phyloP scores from a whole-genome alignment of 2,329 filamentous ascomycete genomes.

The Talaromyces sp. region DNA sequence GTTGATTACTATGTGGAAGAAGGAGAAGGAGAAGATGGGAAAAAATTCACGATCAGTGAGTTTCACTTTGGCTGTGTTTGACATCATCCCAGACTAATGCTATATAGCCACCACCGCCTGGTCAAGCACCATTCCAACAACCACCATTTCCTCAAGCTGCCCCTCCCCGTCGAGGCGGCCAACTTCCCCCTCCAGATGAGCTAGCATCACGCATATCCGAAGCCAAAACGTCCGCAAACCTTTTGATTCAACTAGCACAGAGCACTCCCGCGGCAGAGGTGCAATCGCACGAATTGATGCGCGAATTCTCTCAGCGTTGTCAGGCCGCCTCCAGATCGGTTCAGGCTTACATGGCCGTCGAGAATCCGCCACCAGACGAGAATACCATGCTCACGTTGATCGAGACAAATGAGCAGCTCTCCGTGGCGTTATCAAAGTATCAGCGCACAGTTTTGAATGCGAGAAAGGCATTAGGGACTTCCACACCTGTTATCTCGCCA shows the following conservation, averaged over 20 bases:
- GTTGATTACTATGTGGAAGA: conserved; percentile 83
- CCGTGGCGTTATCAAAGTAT: conserved; percentile 76
- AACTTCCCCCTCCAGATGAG: conserved; percentile 67
- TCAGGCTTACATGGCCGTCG: conserved; percentile 78
- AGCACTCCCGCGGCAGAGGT: conserved; percentile 76
- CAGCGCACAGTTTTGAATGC: conserved; percentile 70
- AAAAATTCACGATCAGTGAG: conserved; percentile 34
- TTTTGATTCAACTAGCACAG: conserved; percentile 87
- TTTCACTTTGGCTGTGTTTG: not conserved
- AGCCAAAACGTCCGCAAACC: conserved; percentile 81
- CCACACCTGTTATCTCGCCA: not conserved
- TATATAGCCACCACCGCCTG: not conserved
- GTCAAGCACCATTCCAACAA: conserved; percentile 13
- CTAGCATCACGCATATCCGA: conserved; percentile 82
- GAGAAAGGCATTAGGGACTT: conserved; percentile 38
- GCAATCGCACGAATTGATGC: conserved; percentile 78
- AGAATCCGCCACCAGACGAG: conserved; percentile 79
- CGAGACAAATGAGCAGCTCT: conserved; percentile 88
- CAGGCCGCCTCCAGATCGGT: conserved; percentile 75
- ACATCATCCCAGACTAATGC: not conserved
- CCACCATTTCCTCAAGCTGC: conserved; percentile 22
- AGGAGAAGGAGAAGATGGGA: conserved; percentile 69
- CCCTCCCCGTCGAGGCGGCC: conserved; percentile 40
- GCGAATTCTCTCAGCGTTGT: conserved; percentile 87
- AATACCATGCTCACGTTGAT: conserved; percentile 92